A percentile compares a stretch with the other conserved stretches of the same genome.
Conservation (phyloP, 441 rosid species). For the Kokia cookei region DNA sequence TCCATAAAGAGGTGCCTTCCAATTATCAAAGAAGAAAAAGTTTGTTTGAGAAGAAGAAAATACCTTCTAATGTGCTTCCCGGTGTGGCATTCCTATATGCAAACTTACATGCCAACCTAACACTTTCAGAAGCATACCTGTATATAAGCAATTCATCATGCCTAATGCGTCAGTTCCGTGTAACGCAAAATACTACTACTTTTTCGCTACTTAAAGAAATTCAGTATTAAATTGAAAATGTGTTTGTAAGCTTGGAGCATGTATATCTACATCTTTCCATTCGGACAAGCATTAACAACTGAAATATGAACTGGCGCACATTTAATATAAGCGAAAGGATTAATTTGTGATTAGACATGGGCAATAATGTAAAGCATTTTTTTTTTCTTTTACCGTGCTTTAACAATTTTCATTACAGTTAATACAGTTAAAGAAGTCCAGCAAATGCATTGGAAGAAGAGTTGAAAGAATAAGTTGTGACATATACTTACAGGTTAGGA, state of each 20-base stretch:
- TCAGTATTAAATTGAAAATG: neutral
- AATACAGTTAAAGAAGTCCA: neutral
- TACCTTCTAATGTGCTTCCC: constrained; percentile 79
- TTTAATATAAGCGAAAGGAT: neutral
- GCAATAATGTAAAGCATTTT: neutral
- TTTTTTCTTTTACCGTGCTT: neutral
- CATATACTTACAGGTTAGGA: constrained; percentile 60
- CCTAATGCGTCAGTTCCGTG: neutral
- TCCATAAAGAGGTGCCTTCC: neutral
- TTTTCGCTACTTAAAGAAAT: neutral
- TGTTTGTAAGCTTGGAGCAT: neutral
- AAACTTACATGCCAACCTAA: constrained; percentile 73
- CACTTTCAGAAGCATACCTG: constrained; percentile 85
- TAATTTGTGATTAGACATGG: neutral
- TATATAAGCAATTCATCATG: constrained; percentile 15
- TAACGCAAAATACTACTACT: neutral
- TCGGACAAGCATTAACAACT: neutral
- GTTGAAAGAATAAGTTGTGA: neutral
- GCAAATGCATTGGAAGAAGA: neutral
- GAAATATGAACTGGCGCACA: neutral
- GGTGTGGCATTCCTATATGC: constrained; percentile 80
- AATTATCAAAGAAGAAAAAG: neutral
- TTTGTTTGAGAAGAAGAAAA: neutral
- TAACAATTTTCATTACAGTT: neutral
- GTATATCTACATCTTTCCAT: neutral